These are phyloP conservation scores for Puccinia triticina DNA, from an alignment of 1,284 basidiomycete species.

Conservation along the genomic window DNA sequence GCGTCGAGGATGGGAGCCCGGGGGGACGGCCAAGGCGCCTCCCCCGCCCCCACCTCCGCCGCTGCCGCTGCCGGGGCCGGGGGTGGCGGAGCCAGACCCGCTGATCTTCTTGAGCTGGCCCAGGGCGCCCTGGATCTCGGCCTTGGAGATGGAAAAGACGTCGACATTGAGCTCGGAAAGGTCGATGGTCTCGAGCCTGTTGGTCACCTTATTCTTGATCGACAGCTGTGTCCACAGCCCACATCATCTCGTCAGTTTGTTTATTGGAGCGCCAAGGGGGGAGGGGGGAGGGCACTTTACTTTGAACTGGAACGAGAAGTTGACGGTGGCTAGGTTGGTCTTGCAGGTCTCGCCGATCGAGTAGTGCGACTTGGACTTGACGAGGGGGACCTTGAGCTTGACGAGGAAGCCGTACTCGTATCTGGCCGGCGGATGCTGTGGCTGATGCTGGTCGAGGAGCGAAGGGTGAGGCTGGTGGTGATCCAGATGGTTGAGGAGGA, in stretches of 20 bases:
- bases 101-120: not conserved
- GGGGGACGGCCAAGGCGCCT: too few relatives aligned
- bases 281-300: not conserved
- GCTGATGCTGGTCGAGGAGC: not conserved
- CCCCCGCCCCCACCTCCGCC: too few relatives aligned
- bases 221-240: not conserved
- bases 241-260: not conserved
- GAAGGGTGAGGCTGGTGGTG: not conserved
- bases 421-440: not conserved
- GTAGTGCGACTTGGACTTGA: constrained; percentile 38
- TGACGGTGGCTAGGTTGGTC: not conserved
- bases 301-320: constrained; percentile 26
- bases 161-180: not conserved
- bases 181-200: not conserved
- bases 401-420: constrained; percentile 8
- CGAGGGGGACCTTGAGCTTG: constrained; percentile 15
- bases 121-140: not conserved
- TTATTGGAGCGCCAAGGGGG: not conserved
- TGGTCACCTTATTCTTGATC: constrained; percentile 23
- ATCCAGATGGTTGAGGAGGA: not conserved
- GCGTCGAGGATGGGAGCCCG: too few relatives aligned
- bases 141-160: constrained; percentile 2
- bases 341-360: constrained; percentile 40
- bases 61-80: too few relatives aligned
- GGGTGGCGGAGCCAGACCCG: too few relatives aligned